A percentile compares a stretch with the other conserved stretches of the same genome.
Evolutionary conservation across 2,329 filamentous ascomycete genomes (phyloP).

Genomic region (Hypoxylon sp.): DNA sequence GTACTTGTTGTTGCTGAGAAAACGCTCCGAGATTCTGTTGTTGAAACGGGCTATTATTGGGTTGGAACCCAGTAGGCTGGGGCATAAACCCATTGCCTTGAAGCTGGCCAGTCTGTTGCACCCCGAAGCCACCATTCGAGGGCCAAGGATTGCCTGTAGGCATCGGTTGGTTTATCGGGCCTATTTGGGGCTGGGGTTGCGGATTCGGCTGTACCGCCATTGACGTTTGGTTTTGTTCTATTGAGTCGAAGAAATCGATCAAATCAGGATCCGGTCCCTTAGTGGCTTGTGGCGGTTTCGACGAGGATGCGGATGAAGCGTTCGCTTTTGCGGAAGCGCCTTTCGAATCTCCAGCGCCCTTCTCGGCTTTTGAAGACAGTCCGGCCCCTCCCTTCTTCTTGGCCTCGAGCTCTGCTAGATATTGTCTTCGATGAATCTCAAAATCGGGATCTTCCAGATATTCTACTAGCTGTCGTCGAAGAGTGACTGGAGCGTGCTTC

Average conservation of each 20-base stretch:
- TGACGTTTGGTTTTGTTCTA: conserved; percentile 87
- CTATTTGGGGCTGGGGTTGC: conserved; percentile 47
- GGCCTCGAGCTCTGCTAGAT: conserved; percentile 86
- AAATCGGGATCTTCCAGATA: conserved; percentile 96
- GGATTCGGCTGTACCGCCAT: conserved; percentile 65
- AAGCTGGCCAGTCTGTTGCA: conserved; percentile 53
- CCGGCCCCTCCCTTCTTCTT: conserved; percentile 64
- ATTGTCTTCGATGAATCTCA: conserved; percentile 91
- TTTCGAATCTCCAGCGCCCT: conserved; percentile 54
- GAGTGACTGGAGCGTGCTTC: conserved; percentile 94
- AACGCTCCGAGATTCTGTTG: conserved; percentile 54
- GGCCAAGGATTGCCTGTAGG: conserved; percentile 57
- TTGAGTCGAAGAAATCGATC: conserved; percentile 95
- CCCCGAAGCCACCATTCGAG: conserved; percentile 52
- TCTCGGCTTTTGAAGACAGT: conserved; percentile 54
- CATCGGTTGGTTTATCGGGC: conserved; percentile 49
- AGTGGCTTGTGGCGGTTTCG: conserved; percentile 60
- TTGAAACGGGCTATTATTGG: conserved; percentile 60
- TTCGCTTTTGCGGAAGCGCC: conserved; percentile 59
- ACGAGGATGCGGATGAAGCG: conserved; percentile 50
- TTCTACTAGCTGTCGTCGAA: conserved; percentile 90
- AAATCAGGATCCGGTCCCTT: conserved; percentile 81
- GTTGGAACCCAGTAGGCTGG: conserved; percentile 56
- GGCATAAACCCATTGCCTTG: conserved; percentile 51
- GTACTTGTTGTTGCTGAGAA: conserved; percentile 56